Evolutionary conservation across 208 protist genomes (phyloP), one percentile per base, ranked within the genome.

Genomic region (Angomonas deanei): DNA sequence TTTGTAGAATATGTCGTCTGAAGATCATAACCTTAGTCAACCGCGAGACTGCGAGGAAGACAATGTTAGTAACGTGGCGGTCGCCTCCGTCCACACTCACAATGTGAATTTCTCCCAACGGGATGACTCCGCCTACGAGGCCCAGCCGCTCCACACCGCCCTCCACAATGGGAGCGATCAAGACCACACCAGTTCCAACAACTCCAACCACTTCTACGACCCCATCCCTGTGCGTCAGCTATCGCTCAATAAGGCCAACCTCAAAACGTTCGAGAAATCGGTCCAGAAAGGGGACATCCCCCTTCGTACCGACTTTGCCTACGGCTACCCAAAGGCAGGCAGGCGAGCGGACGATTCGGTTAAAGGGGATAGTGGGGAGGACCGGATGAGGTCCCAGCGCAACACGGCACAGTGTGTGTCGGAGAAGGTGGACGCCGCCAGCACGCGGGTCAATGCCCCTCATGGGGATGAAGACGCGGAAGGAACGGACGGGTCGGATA

Each of bases 11-110:
- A 49, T 49, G 24, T 3, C n/a, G 5, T 49, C 42, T 49, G 42
- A 21, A 15, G 23, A 50, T 50, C 5, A 19, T 50, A 50, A 23
- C 23, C 23, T n/a, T 26, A 10, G 4, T n/a, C 42, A 4, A 4
- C 17, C 3, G 17, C 3, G 4, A 26, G 42, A 53, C 15, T 63
- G 80, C 50, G 79, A 85, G 8, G 76, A 77, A 61, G 75, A 78
- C 31, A 71, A 71, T 30, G 26, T 74, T 24, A 86, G 80, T 68
- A 80, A 79, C 57, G 48, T 68, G 27, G 79, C 80, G 3, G 68
- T 82, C 1, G 66, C 56, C 4, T 70, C 64, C 28, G 63, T 64
- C 13, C 64, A 59, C 39, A 52, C 64, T 0, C 15, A 63, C 0
- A 0, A 52, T 33, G 15, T 64, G 64, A 8, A 69, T 49, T 1